A percentile compares a stretch with the other conserved stretches of the same genome.
These are phyloP conservation scores for Phytophthora pistaciae DNA, from an alignment of 352 stramenopile genomes.

Conservation along the genomic window DNA sequence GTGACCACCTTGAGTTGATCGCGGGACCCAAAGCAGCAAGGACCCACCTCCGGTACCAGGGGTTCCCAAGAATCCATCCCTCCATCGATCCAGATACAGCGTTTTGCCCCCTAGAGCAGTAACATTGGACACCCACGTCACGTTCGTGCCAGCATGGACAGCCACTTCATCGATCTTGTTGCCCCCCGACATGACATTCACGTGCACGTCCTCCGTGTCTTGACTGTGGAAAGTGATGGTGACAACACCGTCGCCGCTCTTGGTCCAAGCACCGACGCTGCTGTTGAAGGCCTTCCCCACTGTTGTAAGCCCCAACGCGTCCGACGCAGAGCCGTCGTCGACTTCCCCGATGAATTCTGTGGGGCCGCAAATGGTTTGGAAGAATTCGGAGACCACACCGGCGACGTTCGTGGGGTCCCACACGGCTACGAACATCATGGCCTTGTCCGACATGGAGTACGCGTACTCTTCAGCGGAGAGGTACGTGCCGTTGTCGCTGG, in stretches of 20 bases:
- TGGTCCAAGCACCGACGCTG: conserved; percentile 42
- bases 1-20: conserved; percentile 30
- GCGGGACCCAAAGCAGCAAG: conserved; percentile 49
- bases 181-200: conserved; percentile 38
- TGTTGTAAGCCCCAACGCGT: conserved; percentile 42
- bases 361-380: conserved; percentile 61
- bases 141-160: conserved; percentile 34
- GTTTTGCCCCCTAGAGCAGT: conserved; percentile 42
- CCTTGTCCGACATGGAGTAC: conserved; percentile 44
- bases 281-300: conserved; percentile 48
- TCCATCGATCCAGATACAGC: conserved; percentile 63
- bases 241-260: conserved; percentile 34
- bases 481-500: conserved; percentile 34
- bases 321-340: conserved; percentile 41
- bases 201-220: conserved; percentile 43
- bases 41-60: conserved; percentile 49
- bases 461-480: conserved; percentile 43
- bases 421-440: conserved; percentile 41
- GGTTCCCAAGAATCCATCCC: conserved; percentile 45
- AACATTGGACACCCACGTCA: conserved; percentile 43
- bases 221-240: conserved; percentile 45
- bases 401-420: conserved; percentile 58
- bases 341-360: conserved; percentile 55
- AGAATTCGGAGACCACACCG: conserved; percentile 49
- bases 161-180: conserved; percentile 37